Evolutionary conservation across 306 rosid species (phyloP).

Genomic region (Spatholobus suberectus): DNA sequence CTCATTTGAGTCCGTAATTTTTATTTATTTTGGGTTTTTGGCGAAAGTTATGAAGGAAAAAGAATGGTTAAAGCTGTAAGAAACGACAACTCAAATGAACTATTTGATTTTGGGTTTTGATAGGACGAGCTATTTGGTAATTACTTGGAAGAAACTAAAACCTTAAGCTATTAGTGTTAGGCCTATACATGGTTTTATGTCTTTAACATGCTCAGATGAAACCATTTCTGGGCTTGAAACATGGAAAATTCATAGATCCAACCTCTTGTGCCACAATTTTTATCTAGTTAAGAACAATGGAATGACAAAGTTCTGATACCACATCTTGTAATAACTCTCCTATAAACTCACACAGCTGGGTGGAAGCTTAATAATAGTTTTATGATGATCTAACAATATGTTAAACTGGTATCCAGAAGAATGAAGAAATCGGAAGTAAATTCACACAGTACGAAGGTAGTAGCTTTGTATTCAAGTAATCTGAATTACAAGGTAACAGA

Average conservation of each 20-base stretch:
- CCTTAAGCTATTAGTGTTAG: background rate
- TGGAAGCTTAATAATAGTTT: background rate
- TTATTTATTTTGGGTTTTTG: background rate
- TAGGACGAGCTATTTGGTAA: background rate
- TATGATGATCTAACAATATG: background rate
- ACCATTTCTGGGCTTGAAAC: background rate
- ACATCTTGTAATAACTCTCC: background rate
- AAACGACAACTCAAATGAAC: background rate
- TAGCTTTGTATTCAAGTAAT: no score
- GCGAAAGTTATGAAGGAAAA: background rate
- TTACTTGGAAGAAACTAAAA: background rate
- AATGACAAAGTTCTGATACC: background rate
- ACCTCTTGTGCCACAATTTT: conserved; percentile 1
- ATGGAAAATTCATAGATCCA: background rate
- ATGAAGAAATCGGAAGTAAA: no score
- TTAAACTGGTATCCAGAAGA: no score
- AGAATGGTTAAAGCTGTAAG: background rate
- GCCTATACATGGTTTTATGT: background rate
- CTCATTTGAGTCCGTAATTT: conserved; percentile 2
- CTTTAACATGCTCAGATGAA: background rate
- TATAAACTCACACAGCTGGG: background rate
- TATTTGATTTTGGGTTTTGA: background rate
- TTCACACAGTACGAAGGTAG: no score
- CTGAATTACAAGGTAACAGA: no score
- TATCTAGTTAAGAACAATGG: background rate